These are phyloP conservation scores for Microcera coccophila DNA, from an alignment of 2,329 filamentous ascomycete genomes.

Conservation along the genomic window DNA sequence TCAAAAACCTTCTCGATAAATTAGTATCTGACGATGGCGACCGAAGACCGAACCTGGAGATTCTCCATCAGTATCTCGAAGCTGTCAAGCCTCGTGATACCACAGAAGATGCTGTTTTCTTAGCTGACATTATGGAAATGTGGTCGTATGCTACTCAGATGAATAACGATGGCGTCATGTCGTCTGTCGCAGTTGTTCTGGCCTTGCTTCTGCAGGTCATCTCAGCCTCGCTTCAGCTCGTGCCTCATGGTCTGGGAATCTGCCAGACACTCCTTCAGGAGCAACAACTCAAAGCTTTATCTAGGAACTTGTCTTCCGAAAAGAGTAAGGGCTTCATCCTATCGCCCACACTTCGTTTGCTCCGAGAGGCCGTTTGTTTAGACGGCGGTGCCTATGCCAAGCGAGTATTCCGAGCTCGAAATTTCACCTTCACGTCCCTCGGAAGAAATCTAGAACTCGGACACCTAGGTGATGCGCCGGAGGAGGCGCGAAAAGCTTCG, in stretches of 20 bases:
- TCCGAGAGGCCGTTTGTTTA: slow-evolving; percentile 80
- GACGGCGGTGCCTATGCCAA: slow-evolving; percentile 80
- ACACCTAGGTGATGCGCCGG: slow-evolving; percentile 51
- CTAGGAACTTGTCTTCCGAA: slow-evolving; percentile 72
- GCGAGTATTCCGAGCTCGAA: slow-evolving; percentile 71
- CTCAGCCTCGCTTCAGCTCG: slow-evolving; percentile 69
- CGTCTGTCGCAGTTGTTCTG: slow-evolving; percentile 74
- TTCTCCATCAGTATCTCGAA: slow-evolving; percentile 67
- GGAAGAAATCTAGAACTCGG: slow-evolving; percentile 76
- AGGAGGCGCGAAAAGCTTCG: slow-evolving; percentile 68
- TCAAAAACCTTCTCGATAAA: slow-evolving; percentile 68
- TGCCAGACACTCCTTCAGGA: slow-evolving; percentile 79
- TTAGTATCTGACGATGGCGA: slow-evolving; percentile 50
- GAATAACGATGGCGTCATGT: slow-evolving; percentile 77
- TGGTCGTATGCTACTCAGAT: slow-evolving; percentile 80
- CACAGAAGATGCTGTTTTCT: slow-evolving; percentile 53
- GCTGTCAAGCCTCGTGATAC: slow-evolving; percentile 46
- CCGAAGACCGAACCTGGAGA: slow-evolving; percentile 43
- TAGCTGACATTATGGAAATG: slow-evolving; percentile 78
- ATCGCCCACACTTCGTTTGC: slow-evolving; percentile 77
- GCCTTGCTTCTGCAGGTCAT: slow-evolving; percentile 77
- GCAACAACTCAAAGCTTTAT: slow-evolving; percentile 74
- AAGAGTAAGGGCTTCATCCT: slow-evolving; percentile 85
- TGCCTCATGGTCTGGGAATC: slow-evolving; percentile 70
- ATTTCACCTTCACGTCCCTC: slow-evolving; percentile 75